Conservation (phyloP, 2,329 filamentous ascomycete genomes). For the Cladobotryum mycophilum region DNA sequence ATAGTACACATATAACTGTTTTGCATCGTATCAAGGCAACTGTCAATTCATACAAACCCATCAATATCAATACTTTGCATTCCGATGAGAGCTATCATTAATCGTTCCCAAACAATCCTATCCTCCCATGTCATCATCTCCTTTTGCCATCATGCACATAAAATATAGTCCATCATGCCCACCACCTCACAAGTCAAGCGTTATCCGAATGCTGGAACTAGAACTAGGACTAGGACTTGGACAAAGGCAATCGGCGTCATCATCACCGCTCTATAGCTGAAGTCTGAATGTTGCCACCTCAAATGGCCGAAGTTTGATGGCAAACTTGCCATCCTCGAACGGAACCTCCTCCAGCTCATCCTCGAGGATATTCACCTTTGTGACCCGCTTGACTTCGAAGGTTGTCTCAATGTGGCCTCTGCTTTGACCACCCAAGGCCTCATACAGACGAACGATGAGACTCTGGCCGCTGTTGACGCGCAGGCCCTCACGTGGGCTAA, state of each 20-base stretch:
- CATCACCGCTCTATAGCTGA: conserved; percentile 34
- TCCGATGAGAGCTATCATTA: neutral
- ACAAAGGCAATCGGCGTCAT: conserved; percentile 22
- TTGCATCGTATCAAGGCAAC: conserved; percentile 1
- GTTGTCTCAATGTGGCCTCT: conserved; percentile 63
- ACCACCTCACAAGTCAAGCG: conserved; percentile 1
- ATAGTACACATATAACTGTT: neutral
- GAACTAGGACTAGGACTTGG: too few relatives aligned
- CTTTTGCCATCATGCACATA: neutral
- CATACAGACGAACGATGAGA: conserved; percentile 80
- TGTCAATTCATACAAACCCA: neutral
- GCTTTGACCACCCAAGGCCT: conserved; percentile 76
- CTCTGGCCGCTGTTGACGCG: conserved; percentile 65
- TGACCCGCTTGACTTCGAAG: conserved; percentile 67
- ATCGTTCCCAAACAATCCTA: neutral
- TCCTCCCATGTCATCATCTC: neutral
- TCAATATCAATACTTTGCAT: neutral
- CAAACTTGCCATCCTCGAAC: conserved; percentile 43
- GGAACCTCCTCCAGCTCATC: conserved; percentile 69
- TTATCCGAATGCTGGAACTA: conserved; percentile 14
- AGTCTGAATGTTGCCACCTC: conserved; percentile 79
- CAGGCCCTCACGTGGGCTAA: conserved; percentile 55
- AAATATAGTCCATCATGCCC: neutral
- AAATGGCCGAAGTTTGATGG: conserved; percentile 67
- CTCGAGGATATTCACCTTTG: conserved; percentile 82